Evolutionary conservation across 2,329 filamentous ascomycete species (phyloP), one percentile per base, ranked within the genome.

Genomic region (Davidsoniella virescens): DNA sequence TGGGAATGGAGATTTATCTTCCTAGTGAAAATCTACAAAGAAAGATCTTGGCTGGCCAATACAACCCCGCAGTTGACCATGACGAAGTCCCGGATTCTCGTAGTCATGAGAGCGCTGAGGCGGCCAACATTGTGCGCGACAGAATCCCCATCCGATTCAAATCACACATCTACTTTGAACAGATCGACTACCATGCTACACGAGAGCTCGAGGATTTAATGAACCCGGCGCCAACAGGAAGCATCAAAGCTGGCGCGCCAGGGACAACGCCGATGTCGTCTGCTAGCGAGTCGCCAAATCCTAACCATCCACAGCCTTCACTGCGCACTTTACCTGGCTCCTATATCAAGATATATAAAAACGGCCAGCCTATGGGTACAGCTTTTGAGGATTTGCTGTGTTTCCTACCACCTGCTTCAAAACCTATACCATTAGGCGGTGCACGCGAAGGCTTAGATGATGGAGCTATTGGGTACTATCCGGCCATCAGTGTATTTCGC

Each of bases 81-180:
- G 66, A 71, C 39, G 75, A 80, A 56, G 29, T 49, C 1, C 47
- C 51, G 7, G 43, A 26, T 8, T 5, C 20, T 12, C 14, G 44
- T n/a, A 42, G 44, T 39, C 38, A 38, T 4, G 44, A 47, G 41
- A 70, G 73, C 0, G 71, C 74, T n/a, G 72, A 76, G 54, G 75
- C 75, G 0, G 67, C 78, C 14, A 92, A 96, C 63, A 84, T 96
- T 55, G 85, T 98, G 53, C 86, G 93, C 55, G 93, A 98, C 64
- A 84, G 92, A 45, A 87, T 95, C 42, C 88, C 92, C 1, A 94
- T 96, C 56, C 80, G 88, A 8, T 93, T 94, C 70, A 95, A 94
- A 64, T 80, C 83, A 40, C 87, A 93, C 62, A 83, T 88, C 49
- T 94, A 93, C 67, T 95, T 94, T 64, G 90, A 96, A 65, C 83